phyloP scores from a whole-genome alignment of 352 stramenopile genomes.

The Globisporangium rhizosaccharum region DNA sequence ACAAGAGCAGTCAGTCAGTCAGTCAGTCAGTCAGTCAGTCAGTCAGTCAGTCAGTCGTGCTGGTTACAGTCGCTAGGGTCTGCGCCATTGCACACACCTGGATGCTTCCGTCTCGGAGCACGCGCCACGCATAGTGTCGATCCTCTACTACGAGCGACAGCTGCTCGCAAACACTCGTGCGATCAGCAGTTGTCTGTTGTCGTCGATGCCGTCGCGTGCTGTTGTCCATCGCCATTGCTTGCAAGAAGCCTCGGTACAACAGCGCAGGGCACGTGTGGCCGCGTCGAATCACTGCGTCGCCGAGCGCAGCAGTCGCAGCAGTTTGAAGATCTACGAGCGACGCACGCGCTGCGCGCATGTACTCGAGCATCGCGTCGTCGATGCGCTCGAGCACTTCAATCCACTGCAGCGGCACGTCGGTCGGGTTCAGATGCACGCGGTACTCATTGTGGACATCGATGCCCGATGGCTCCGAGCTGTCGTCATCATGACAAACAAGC shows the following conservation, averaged over 20 bases:
- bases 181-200: neutral
- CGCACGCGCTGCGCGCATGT: conserved; percentile 33
- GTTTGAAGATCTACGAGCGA: conserved; percentile 28
- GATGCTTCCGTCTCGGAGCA: conserved; percentile 38
- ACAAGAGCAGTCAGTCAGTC: neutral
- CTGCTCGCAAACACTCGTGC: conserved; percentile 29
- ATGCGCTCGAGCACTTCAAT: conserved; percentile 52
- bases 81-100: conserved; percentile 12
- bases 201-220: neutral
- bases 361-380: conserved; percentile 38
- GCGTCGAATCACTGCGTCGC: conserved; percentile 25
- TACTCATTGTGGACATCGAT: conserved; percentile 64
- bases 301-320: conserved; percentile 29
- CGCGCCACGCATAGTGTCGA: conserved; percentile 22
- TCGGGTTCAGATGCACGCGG: conserved; percentile 41
- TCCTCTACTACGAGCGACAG: conserved; percentile 46
- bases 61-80: neutral
- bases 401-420: conserved; percentile 62
- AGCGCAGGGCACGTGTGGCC: conserved; percentile 48
- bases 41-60: neutral
- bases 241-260: conserved; percentile 46
- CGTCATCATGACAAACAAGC: neutral
- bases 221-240: conserved; percentile 23
- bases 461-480: conserved; percentile 34
- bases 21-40: too few relatives aligned